Percentiles rank a stretch among this genome's conserved stretches.
These are phyloP conservation scores for Yarrowia sp. DNA, from an alignment of 805 yeast genomes.

Conservation along the genomic window DNA sequence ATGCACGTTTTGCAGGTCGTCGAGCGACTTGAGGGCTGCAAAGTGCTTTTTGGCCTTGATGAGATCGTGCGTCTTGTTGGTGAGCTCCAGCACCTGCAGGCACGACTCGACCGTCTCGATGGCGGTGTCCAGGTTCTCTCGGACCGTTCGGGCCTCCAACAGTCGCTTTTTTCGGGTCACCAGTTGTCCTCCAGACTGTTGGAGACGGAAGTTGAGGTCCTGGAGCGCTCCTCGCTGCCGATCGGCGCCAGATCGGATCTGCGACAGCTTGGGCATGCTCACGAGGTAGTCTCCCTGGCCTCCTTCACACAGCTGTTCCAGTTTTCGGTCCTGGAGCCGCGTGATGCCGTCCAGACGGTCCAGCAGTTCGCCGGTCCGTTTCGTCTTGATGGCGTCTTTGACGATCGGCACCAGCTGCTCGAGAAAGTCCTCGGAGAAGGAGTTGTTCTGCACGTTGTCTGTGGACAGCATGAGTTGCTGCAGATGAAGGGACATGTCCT, in stretches of 20 bases:
- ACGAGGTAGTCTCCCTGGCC: conserved; percentile 59
- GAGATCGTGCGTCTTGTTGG: conserved; percentile 83
- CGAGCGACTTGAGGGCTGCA: conserved; percentile 83
- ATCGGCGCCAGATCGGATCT: conserved; percentile 64
- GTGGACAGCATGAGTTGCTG: conserved; percentile 34
- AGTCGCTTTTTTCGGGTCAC: conserved; percentile 63
- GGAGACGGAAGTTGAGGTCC: conserved; percentile 63
- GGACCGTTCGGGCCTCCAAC: conserved; percentile 67
- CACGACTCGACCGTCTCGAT: conserved; percentile 72
- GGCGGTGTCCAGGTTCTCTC: conserved; percentile 74
- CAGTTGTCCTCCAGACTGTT: conserved; percentile 70
- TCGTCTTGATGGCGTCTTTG: conserved; percentile 63
- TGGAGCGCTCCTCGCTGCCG: conserved; percentile 62
- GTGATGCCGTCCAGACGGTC: conserved; percentile 63
- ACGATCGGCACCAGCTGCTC: conserved; percentile 82
- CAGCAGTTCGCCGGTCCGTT: conserved; percentile 64
- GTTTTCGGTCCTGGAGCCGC: conserved; percentile 65
- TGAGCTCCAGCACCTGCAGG: conserved; percentile 80
- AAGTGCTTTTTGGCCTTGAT: conserved; percentile 78
- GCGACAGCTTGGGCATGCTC: conserved; percentile 67
- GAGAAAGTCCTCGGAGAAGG: conserved; percentile 64
- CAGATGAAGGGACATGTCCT: conserved; percentile 34
- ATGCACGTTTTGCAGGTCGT: conserved; percentile 72
- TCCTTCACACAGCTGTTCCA: conserved; percentile 66
- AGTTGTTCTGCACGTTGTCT: conserved; percentile 20